Percentiles rank a stretch among this genome's conserved stretches.
phyloP scores from a whole-genome alignment of 192 early-diverging fungal species.

The Entomortierella beljakovae region DNA sequence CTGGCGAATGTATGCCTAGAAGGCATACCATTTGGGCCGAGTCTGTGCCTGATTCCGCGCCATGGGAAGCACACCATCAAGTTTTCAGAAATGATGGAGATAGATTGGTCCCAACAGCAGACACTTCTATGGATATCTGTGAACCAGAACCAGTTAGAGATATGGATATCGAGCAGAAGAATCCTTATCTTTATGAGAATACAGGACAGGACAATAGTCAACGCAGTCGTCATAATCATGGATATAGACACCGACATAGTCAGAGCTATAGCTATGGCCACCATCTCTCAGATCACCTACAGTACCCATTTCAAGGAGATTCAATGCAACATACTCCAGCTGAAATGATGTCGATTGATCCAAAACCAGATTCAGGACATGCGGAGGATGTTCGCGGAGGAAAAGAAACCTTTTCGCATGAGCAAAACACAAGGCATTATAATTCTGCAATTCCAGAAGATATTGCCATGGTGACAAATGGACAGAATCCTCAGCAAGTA shows the following conservation, averaged over 20 bases:
- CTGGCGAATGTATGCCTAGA: conserved; percentile 17
- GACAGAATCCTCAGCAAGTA: not conserved
- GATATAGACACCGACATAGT: not conserved
- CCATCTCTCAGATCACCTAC: not conserved
- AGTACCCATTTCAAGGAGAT: not conserved
- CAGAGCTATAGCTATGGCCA: not conserved
- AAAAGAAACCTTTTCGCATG: not conserved
- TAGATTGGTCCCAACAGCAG: conserved; percentile 29
- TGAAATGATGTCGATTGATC: conserved; percentile 22
- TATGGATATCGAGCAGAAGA: conserved; percentile 3
- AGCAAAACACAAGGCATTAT: not conserved
- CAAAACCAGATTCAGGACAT: not conserved
- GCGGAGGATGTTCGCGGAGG: not conserved
- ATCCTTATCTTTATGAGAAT: not conserved
- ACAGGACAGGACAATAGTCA: no score
- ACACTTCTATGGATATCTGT: conserved; percentile 42
- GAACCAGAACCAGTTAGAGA: conserved; percentile 16
- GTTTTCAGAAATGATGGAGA: conserved; percentile 14
- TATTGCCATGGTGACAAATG: not conserved
- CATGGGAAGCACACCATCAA: conserved; percentile 4
- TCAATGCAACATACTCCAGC: not conserved
- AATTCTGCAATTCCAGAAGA: not conserved
- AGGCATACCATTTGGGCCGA: conserved; percentile 38
- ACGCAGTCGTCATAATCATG: not conserved
- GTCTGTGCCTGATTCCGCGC: conserved; percentile 22